Conservation (phyloP, 2,329 filamentous ascomycete species). For the Xylariaceae sp. region DNA sequence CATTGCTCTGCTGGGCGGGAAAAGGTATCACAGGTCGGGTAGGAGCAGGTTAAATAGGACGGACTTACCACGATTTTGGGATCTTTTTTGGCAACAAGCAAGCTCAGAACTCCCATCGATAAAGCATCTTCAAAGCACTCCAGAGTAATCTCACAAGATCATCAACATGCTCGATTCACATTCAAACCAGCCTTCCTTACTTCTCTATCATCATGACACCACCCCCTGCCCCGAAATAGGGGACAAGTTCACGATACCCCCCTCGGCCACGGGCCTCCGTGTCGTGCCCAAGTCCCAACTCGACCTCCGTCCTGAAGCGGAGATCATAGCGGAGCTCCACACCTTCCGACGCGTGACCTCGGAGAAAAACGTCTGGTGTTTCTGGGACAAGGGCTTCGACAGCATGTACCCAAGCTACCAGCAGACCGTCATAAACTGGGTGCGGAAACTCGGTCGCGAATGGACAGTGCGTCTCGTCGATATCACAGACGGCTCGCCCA, state of each 20-base stretch:
- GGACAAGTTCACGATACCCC: constrained; percentile 22
- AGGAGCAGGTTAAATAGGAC: no score
- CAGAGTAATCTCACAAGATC: no score
- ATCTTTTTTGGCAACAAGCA: no score
- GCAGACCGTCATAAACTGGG: constrained; percentile 39
- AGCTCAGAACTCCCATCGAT: no score
- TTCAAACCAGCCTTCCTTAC: background rate
- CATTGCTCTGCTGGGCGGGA: no score
- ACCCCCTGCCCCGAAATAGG: background rate
- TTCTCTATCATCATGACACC: background rate
- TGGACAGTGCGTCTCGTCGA: constrained; percentile 41
- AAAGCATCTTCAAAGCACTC: no score
- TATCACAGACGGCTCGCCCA: constrained; percentile 32
- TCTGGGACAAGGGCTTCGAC: constrained; percentile 38
- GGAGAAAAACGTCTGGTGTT: constrained; percentile 43
- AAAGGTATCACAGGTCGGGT: no score
- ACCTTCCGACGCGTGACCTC: constrained; percentile 32
- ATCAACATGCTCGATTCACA: no score
- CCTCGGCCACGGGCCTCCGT: constrained; percentile 21
- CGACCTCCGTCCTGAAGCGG: constrained; percentile 30
- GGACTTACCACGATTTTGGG: no score
- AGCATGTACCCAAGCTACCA: constrained; percentile 36
- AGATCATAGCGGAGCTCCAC: constrained; percentile 29
- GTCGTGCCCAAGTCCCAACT: constrained; percentile 22
- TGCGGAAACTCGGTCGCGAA: constrained; percentile 35